Evolutionary conservation across 192 early-diverging fungal genomes (phyloP).

Genomic region (Backusella luteola): DNA sequence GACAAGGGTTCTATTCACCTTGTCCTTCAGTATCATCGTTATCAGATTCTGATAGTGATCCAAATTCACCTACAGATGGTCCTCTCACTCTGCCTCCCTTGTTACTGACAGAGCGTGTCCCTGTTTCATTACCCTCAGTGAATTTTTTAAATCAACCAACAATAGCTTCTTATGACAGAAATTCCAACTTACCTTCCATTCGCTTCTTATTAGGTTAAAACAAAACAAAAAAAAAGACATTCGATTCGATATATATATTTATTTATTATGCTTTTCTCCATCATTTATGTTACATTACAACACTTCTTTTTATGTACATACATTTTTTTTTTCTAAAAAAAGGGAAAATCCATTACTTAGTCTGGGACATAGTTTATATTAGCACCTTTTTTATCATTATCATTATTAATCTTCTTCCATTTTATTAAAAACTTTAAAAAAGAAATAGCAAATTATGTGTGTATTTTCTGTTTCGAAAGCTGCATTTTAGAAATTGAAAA

Average conservation of each 20-base stretch:
- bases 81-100: constrained; percentile 1
- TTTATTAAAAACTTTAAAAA: too few relatives aligned
- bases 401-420: too few relatives aligned
- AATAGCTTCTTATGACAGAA: not conserved
- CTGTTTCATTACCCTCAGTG: not conserved
- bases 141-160: not conserved
- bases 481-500: too few relatives aligned
- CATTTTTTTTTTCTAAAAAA: not conserved
- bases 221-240: not conserved
- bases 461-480: too few relatives aligned
- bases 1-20: not conserved
- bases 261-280: too few relatives aligned
- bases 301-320: not conserved
- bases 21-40: constrained; percentile 2
- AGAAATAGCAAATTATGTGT: too few relatives aligned
- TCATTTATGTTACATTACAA: not conserved
- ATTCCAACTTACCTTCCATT: constrained; percentile 20
- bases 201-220: constrained; percentile 11
- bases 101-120: not conserved
- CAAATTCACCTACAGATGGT: constrained; percentile 29
- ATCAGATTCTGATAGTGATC: constrained; percentile 11
- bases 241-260: too few relatives aligned
- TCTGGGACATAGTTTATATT: not conserved
- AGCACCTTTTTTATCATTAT: too few relatives aligned
- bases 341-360: not conserved